A percentile compares a stretch with the other conserved stretches of the same genome.
These are phyloP conservation scores for Cryomyces minteri DNA, from an alignment of 495 filamentous ascomycete species.

Conservation along the genomic window DNA sequence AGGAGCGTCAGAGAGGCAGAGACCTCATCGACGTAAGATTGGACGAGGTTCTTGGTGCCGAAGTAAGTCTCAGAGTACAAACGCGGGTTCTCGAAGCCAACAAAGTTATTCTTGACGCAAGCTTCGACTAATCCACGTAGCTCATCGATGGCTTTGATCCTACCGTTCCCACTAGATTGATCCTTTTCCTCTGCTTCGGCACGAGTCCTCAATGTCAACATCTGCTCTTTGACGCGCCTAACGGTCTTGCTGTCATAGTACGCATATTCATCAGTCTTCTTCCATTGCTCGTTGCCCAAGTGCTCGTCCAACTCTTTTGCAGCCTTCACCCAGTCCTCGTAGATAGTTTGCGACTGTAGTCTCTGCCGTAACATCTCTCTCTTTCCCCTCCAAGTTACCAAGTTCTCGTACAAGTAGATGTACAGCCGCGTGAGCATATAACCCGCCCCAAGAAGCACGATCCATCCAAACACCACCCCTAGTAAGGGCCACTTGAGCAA, in stretches of 20 bases:
- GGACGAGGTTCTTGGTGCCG: conserved; percentile 83
- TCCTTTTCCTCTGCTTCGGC: conserved; percentile 27
- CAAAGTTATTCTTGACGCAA: conserved; percentile 94
- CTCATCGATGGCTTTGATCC: conserved; percentile 44
- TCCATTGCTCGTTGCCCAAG: conserved; percentile 75
- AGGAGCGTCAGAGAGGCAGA: conserved; percentile 46
- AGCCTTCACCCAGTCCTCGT: conserved; percentile 62
- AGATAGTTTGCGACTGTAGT: conserved; percentile 50
- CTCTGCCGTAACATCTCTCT: conserved; percentile 48
- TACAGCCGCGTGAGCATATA: conserved; percentile 77
- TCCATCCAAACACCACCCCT: conserved; percentile 59
- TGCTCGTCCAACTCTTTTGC: conserved; percentile 66
- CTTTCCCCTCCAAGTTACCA: conserved; percentile 53
- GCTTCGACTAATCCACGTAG: conserved; percentile 61
- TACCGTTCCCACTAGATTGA: conserved; percentile 4
- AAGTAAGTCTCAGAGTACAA: conserved; percentile 94
- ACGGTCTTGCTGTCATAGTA: conserved; percentile 87
- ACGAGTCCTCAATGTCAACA: conserved; percentile 37
- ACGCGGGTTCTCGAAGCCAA: conserved; percentile 81
- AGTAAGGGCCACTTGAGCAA: conserved; percentile 86
- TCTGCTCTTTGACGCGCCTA: conserved; percentile 50
- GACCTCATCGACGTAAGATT: conserved; percentile 71
- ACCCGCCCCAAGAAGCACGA: conserved; percentile 42
- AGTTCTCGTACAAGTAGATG: conserved; percentile 74
- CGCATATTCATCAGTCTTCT: conserved; percentile 70